Percentiles rank a stretch among this genome's conserved stretches.
phyloP scores from a whole-genome alignment of 371 early-diverging fungal genomes.

The Mucor plumbeus region DNA sequence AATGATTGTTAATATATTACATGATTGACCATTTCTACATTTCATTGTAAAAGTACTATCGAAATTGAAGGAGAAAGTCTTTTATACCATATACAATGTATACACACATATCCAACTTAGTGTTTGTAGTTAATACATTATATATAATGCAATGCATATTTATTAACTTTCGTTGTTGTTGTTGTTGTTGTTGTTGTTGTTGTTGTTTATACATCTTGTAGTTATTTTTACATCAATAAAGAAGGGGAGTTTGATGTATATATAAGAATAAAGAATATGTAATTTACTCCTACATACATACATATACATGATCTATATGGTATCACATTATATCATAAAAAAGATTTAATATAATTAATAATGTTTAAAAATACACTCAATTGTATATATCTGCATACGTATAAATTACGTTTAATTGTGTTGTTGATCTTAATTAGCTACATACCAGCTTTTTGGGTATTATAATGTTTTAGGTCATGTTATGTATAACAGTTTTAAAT shows the following conservation, averaged over 20 bases:
- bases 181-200: neutral
- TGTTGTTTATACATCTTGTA: neutral
- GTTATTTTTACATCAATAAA: neutral
- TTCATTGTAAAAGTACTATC: neutral
- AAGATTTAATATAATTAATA: neutral
- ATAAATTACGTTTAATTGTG: too few relatives aligned
- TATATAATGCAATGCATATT: neutral
- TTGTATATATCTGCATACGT: neutral
- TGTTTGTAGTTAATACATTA: neutral
- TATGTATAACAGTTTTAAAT: too few relatives aligned
- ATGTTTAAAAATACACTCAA: neutral
- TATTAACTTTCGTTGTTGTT: slow-evolving; percentile 7
- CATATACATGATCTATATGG: neutral
- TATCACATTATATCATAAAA: neutral
- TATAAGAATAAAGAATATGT: neutral
- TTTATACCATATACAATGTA: neutral
- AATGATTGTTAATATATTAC: too few relatives aligned
- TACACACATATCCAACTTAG: neutral
- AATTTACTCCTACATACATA: neutral
- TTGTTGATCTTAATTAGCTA: too few relatives aligned
- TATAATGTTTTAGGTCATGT: too few relatives aligned
- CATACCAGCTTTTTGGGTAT: too few relatives aligned
- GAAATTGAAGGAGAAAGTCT: neutral
- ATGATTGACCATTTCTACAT: neutral
- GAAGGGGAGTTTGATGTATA: neutral